Evolutionary conservation across 2,329 filamentous ascomycete genomes (phyloP).

Genomic region (Tricladium varicosporioides): DNA sequence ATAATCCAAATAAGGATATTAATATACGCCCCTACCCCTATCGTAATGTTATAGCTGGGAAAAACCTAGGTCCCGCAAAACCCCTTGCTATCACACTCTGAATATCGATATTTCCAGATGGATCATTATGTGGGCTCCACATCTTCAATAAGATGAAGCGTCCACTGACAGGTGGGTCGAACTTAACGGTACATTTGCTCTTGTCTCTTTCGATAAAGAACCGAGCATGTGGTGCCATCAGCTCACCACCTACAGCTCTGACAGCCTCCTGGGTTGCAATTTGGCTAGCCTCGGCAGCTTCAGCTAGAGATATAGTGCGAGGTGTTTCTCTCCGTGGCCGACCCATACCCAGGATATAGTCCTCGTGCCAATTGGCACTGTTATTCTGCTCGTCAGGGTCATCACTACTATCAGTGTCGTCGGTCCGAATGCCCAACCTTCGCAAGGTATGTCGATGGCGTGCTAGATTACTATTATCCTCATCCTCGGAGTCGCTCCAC

Average conservation of each 20-base stretch:
- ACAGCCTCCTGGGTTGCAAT: constrained; percentile 56
- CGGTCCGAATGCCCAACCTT: constrained; percentile 41
- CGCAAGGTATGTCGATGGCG: constrained; percentile 47
- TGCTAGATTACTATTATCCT: constrained; percentile 17
- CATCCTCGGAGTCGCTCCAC: constrained; percentile 58
- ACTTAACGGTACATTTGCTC: constrained; percentile 82
- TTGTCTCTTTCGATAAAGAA: constrained; percentile 84
- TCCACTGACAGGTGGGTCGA: constrained; percentile 78
- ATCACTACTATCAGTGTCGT: constrained; percentile 13
- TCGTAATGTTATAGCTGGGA: constrained; percentile 56
- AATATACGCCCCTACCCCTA: constrained; percentile 10
- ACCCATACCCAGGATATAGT: constrained; percentile 16
- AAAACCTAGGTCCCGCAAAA: constrained; percentile 82
- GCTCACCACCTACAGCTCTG: constrained; percentile 54
- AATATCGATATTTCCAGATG: constrained; percentile 76
- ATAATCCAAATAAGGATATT: neutral
- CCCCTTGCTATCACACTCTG: constrained; percentile 82
- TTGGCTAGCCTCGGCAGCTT: constrained; percentile 36
- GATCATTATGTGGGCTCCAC: constrained; percentile 73
- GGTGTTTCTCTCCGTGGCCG: constrained; percentile 29
- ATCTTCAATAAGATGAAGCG: constrained; percentile 86
- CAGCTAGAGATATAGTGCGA: constrained; percentile 32
- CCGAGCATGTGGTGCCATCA: constrained; percentile 71
- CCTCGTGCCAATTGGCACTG: constrained; percentile 20
- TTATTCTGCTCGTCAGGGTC: constrained; percentile 18